A percentile compares a stretch with the other conserved stretches of the same genome.
Conservation (phyloP, 2,329 filamentous ascomycete species). For the Fusarium euwallaceae region DNA sequence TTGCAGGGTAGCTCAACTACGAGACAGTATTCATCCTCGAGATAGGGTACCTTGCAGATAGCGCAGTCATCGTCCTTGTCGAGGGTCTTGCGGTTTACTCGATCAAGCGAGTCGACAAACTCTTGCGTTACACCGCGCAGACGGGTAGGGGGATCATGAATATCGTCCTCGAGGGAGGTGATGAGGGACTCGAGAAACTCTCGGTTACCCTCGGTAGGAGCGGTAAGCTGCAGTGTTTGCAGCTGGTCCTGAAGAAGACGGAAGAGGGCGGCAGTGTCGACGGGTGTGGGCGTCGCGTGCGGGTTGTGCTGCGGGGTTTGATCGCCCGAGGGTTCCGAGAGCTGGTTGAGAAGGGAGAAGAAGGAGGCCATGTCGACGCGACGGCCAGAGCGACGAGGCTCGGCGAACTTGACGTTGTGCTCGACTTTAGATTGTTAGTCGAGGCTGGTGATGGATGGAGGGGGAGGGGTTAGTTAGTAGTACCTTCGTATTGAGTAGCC, state of each 20-base stretch:
- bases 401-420: constrained; percentile 68
- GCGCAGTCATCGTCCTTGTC: constrained; percentile 67
- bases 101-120: constrained; percentile 71
- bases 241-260: constrained; percentile 72
- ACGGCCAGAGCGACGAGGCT: constrained; percentile 59
- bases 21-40: constrained; percentile 72
- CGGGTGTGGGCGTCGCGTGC: constrained; percentile 70
- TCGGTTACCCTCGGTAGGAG: constrained; percentile 64
- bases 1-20: constrained; percentile 75
- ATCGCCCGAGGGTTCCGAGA: constrained; percentile 56
- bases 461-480: constrained; percentile 40
- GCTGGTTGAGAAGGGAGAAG: constrained; percentile 67
- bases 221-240: constrained; percentile 62
- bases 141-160: constrained; percentile 64
- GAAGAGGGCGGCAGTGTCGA: constrained; percentile 69
- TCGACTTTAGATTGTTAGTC: constrained; percentile 62
- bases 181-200: constrained; percentile 65
- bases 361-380: constrained; percentile 75
- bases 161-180: constrained; percentile 61
- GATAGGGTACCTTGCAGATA: constrained; percentile 72
- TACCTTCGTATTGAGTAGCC: constrained; percentile 71
- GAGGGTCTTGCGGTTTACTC: constrained; percentile 66
- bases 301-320: constrained; percentile 62
- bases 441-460: constrained; percentile 13
- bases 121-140: constrained; percentile 69